Evolutionary conservation across 805 yeast genomes (phyloP), one percentile per base, ranked within the genome.

Genomic region (Scheffersomyces amazonensis): DNA sequence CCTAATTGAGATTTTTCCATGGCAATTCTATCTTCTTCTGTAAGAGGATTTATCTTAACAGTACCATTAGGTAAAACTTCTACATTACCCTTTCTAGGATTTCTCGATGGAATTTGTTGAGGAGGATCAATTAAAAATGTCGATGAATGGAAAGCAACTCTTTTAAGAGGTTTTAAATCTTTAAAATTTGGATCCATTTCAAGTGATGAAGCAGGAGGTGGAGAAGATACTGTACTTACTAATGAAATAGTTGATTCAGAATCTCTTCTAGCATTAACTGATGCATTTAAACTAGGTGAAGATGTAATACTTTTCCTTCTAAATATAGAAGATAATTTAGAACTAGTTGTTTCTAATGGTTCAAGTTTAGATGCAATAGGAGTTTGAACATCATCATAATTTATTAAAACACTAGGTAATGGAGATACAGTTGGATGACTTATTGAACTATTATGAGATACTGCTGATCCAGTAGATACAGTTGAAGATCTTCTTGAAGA

Each of bases 21-120:
- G 11, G 66, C 67, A 8, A 43, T 37, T 43, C 66, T 73, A 39
- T 80, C 83, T 25, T 76, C 79, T 23, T 76, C 74, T 1, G 79
- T 63, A 24, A 80, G 58, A 21, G 81, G 78, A 43, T 76, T 75
- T 15, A 80, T 66, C 6, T 73, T 67, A 12, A 79, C 68, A 0
- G 69, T 59, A 0, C 86, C 87, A 48, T 70, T 72, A n/a, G 73
- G 61, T 35, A 72, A 51, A 1, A 80, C 66, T 47, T 79, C 75
- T 40, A 69, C 89, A 53, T 87, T 83, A 6, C 97, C 96, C 49
- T 75, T 73, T 47, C 82, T 71, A 5, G 97, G 96, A 42, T 73
- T 75, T 53, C 95, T 67, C 1, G 95, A 84, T 2, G 97, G 97
- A 43, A 90, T 85, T 56, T 89, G 96, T 54, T 90, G 97, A 1